These are phyloP conservation scores for Brassica carinata DNA, from an alignment of 345 rosid genomes.

Conservation along the genomic window DNA sequence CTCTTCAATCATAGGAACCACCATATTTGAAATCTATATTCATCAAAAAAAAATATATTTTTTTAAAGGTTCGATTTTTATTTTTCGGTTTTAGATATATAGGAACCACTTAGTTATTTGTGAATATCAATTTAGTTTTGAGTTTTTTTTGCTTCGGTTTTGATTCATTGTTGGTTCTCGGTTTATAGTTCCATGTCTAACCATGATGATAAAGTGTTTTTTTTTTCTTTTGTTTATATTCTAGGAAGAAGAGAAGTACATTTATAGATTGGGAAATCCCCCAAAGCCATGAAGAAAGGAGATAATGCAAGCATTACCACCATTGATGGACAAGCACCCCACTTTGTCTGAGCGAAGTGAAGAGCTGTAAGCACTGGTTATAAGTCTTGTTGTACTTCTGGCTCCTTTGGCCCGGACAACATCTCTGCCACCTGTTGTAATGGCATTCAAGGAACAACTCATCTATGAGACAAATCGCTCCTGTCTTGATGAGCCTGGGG, in stretches of 20 bases:
- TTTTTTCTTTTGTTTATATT: slow-evolving; percentile 12
- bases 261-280: slow-evolving; percentile 29
- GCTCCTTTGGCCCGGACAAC: slow-evolving; percentile 95
- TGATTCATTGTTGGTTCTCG: too few species aligned
- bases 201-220: too few species aligned
- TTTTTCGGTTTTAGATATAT: too few species aligned
- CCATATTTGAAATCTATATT: too few species aligned
- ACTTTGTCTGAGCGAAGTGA: slow-evolving; percentile 73
- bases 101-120: too few species aligned
- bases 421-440: slow-evolving; percentile 98
- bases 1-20: too few species aligned
- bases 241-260: slow-evolving; percentile 38
- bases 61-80: too few species aligned
- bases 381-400: slow-evolving; percentile 78
- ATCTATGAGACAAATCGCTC: slow-evolving; percentile 90
- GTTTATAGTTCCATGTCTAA: too few species aligned
- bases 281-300: slow-evolving; percentile 5
- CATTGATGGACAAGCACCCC: slow-evolving; percentile 99
- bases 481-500: slow-evolving; percentile 76
- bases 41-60: too few species aligned
- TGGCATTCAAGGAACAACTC: slow-evolving; percentile 97
- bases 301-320: slow-evolving; percentile 57
- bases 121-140: too few species aligned
- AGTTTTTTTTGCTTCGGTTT: too few species aligned
- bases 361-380: slow-evolving; percentile 79